Base-by-base conservation (phyloP, 2,329 filamentous ascomycete genomes). In the Stenocarpella maydis region DNA sequence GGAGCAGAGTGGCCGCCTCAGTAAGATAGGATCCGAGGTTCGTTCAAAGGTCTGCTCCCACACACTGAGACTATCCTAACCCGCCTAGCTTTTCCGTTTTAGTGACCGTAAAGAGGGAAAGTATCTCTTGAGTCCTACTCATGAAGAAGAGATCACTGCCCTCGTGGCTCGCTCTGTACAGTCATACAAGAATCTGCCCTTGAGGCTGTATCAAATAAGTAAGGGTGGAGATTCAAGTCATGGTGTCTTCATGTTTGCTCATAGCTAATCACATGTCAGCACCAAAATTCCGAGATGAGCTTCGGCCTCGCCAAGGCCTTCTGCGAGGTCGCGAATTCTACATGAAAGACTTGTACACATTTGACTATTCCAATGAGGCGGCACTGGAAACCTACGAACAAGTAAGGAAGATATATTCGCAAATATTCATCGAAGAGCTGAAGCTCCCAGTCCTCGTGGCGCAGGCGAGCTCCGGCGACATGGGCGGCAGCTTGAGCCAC, bases 311-410 rank as follows among this genome's bases (percentile, higher is more conserved):
- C 39, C 93, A 97, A 74, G 96, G 96, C 15, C 84, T 99, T 2
- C 84, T 99, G 10, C 90, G 96, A 12, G 92, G 93, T 0, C 90
- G 94, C 71, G 96, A 99, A 76, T 99, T 99, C 75, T 82, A 94
- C 74, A 99, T 99, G 96, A 99, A 99, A 80, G 96, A 99, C 79
- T 86, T 99, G 1, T 99, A 99, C 78, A 98, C 95, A 0, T 99
- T 99, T 76, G 96, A 99, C 76, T 82, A 86, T 43, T 91, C 86
- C 4, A 78, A 84, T 0, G 81, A 87, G 31, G 82, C 87, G n/a
- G 95, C 95, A 1, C 82, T 95, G n/a, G 81, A 87, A 61, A 97
- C 95, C 0, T 99, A 99, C 74, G 80, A 88, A 8, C 82, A 90
- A 50, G 94, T 97, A 3, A 88, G 92, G 61, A 78, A 80, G 45